These are phyloP conservation scores for Ormosia emarginata DNA, from an alignment of 306 rosid genomes.

Conservation along the genomic window DNA sequence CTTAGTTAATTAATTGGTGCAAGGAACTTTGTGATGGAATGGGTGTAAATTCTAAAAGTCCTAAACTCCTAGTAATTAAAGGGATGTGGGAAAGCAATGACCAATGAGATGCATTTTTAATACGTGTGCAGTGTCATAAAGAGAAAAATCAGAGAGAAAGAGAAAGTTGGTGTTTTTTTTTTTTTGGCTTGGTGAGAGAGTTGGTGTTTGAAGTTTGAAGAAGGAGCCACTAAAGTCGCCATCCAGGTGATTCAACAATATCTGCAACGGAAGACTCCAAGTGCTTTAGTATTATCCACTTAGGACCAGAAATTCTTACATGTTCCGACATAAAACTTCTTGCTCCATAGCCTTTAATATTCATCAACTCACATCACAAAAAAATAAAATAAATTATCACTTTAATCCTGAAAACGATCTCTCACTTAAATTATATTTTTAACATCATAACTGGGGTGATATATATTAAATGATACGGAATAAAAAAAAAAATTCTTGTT, in stretches of 20 bases:
- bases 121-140: neutral
- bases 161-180: conserved; percentile 25
- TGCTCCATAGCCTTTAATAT: too few relatives aligned
- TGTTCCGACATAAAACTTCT: too few relatives aligned
- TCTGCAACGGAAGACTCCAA: conserved; percentile 33
- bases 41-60: neutral
- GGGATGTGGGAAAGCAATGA: neutral
- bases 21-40: neutral
- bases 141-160: neutral
- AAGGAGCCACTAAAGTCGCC: conserved; percentile 48
- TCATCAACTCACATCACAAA: too few relatives aligned
- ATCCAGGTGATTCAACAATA: conserved; percentile 69
- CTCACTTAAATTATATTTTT: too few relatives aligned
- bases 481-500: too few relatives aligned
- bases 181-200: too few relatives aligned
- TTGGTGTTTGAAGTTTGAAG: conserved; percentile 25
- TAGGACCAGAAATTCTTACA: too few relatives aligned
- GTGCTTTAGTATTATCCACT: conserved; percentile 35
- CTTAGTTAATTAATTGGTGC: neutral
- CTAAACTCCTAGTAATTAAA: neutral
- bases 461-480: too few relatives aligned
- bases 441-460: too few relatives aligned
- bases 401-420: too few relatives aligned
- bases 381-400: too few relatives aligned
- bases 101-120: neutral